phyloP scores from a whole-genome alignment of 495 filamentous ascomycete species.

The Xylaria cubensis region DNA sequence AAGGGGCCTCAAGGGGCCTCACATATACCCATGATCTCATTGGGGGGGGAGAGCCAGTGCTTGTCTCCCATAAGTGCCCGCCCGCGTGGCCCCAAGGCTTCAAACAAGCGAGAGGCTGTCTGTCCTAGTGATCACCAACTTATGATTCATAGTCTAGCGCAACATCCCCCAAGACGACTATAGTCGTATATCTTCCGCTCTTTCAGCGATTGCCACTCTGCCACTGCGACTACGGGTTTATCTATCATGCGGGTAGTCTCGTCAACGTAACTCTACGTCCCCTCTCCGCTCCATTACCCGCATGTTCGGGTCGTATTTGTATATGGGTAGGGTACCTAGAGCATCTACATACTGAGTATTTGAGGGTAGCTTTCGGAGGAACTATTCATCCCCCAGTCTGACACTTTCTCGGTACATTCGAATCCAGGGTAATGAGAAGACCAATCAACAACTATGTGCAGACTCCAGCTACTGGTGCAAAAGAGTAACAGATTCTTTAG shows the following conservation, averaged over 20 bases:
- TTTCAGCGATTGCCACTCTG: conserved; percentile 10
- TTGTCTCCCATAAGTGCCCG: not conserved
- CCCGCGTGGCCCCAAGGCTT: conserved; percentile 26
- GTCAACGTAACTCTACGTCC: not conserved
- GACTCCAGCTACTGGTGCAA: not conserved
- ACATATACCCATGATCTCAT: conserved; percentile 17
- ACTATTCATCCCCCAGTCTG: conserved; percentile 7
- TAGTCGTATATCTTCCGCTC: not conserved
- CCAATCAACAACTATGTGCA: not conserved
- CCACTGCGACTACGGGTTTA: not conserved
- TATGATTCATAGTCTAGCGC: conserved; percentile 7
- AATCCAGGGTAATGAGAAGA: not conserved
- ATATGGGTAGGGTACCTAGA: conserved; percentile 2
- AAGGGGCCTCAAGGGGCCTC: conserved; percentile 4
- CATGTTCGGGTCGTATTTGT: conserved; percentile 6
- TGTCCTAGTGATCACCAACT: conserved; percentile 10
- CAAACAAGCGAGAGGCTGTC: conserved; percentile 12
- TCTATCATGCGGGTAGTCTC: not conserved
- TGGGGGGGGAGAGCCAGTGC: conserved; percentile 23
- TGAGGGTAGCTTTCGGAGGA: conserved; percentile 7
- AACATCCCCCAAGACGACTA: not conserved
- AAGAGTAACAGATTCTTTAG: not conserved
- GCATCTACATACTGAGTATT: too few relatives aligned
- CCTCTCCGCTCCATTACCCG: conserved; percentile 4
- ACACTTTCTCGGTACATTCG: conserved; percentile 4